A percentile compares a stretch with the other conserved stretches of the same genome.
phyloP scores from a whole-genome alignment of 2,329 filamentous ascomycete species.

The Colletotrichum lindemuthianum region DNA sequence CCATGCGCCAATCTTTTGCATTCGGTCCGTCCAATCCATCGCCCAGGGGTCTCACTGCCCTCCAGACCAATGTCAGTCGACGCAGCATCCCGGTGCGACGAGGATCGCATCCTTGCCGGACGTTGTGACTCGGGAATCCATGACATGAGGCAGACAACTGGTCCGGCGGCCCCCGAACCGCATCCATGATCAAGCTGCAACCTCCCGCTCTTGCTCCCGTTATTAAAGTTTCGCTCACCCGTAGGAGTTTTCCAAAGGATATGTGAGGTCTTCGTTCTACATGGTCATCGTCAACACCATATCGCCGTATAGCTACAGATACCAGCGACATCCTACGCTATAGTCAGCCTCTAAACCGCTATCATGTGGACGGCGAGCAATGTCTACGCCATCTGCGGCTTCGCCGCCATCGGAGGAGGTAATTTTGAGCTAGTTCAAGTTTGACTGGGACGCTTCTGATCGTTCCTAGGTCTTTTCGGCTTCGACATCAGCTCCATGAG shows the following conservation, averaged over 20 bases:
- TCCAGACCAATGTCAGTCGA: slow-evolving; percentile 32
- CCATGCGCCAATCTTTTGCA: slow-evolving; percentile 33
- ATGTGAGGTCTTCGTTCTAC: slow-evolving; percentile 1
- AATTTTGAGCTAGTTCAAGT: too few species aligned
- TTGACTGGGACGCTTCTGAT: background rate
- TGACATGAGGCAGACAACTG: slow-evolving; percentile 18
- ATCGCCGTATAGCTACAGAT: background rate
- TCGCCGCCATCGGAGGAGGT: slow-evolving; percentile 63
- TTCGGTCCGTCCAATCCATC: slow-evolving; percentile 33
- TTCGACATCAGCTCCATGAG: slow-evolving; percentile 84
- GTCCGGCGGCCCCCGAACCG: slow-evolving; percentile 8
- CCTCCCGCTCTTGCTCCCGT: background rate
- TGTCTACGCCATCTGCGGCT: slow-evolving; percentile 69
- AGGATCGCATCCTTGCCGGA: slow-evolving; percentile 8
- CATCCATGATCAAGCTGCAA: background rate
- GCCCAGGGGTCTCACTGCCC: background rate
- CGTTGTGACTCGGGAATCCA: slow-evolving; percentile 7
- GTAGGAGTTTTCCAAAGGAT: background rate
- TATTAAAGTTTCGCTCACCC: slow-evolving; percentile 19
- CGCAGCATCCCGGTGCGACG: slow-evolving; percentile 20
- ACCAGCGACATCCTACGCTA: too few species aligned
- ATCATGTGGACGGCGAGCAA: slow-evolving; percentile 58
- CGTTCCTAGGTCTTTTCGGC: slow-evolving; percentile 69
- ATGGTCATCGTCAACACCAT: background rate
- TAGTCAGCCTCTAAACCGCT: background rate